A percentile compares a stretch with the other conserved stretches of the same genome.
Evolutionary conservation across 2,329 filamentous ascomycete genomes (phyloP).

Genomic region (Pyrenochaeta sp.): DNA sequence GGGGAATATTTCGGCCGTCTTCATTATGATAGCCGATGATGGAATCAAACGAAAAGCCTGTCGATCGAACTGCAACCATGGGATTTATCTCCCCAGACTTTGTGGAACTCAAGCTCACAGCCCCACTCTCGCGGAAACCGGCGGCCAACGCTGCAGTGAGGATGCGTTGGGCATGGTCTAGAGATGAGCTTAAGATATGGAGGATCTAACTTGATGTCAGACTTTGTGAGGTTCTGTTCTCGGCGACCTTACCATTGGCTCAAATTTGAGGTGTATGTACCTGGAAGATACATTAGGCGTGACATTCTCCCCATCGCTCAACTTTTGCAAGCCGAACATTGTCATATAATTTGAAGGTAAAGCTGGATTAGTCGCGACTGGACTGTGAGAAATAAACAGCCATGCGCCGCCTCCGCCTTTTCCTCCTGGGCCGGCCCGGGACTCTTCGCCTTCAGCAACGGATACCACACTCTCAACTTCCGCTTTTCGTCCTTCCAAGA

Average conservation of each 20-base stretch:
- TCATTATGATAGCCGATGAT: constrained; percentile 69
- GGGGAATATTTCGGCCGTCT: constrained; percentile 51
- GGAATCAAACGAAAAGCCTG: constrained; percentile 82
- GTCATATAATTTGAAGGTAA: constrained; percentile 24
- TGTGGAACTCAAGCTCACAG: constrained; percentile 68
- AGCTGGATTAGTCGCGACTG: constrained; percentile 55
- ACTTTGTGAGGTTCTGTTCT: constrained; percentile 1
- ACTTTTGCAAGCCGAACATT: constrained; percentile 51
- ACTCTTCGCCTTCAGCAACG: constrained; percentile 24
- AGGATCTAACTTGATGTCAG: constrained; percentile 71
- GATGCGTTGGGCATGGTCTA: constrained; percentile 76
- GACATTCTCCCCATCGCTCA: constrained; percentile 1
- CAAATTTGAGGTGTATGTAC: constrained; percentile 86
- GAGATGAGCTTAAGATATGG: constrained; percentile 81
- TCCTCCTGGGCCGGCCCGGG: constrained; percentile 73
- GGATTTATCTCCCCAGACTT: constrained; percentile 62
- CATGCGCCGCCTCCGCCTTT: constrained; percentile 83
- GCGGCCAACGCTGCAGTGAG: constrained; percentile 79
- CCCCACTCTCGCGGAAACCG: constrained; percentile 90
- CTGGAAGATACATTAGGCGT: constrained; percentile 44
- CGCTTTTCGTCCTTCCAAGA: constrained; percentile 77
- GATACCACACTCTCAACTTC: constrained; percentile 7
- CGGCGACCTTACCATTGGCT: constrained; percentile 78
- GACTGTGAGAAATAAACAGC: constrained; percentile 88
- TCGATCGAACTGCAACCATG: constrained; percentile 85